Percentiles rank a stretch among this genome's conserved stretches.
These are phyloP conservation scores for Ophiostoma perfectum DNA, from an alignment of 2,329 filamentous ascomycete genomes.

Conservation along the genomic window DNA sequence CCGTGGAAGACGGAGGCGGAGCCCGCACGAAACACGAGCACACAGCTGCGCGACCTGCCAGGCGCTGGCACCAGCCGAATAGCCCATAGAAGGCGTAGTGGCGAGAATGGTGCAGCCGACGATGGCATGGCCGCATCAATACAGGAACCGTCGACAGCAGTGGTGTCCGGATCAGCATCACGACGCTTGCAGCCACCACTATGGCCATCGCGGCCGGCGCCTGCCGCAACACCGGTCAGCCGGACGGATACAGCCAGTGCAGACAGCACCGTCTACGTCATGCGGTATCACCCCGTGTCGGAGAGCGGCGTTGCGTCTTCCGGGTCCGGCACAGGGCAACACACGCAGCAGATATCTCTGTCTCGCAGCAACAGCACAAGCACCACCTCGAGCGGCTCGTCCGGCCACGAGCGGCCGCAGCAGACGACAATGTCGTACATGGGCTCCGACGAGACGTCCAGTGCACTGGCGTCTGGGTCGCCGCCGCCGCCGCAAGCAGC, in stretches of 20 bases:
- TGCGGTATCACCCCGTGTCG: constrained; percentile 55
- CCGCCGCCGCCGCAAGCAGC: constrained; percentile 18
- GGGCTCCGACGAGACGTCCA: constrained; percentile 15
- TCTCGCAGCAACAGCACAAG: constrained; percentile 25
- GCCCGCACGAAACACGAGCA: not conserved
- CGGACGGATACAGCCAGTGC: constrained; percentile 59
- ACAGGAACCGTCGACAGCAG: not conserved
- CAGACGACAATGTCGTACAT: constrained; percentile 12
- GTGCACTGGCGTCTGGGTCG: not conserved
- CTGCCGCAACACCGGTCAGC: constrained; percentile 53
- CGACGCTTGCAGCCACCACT: constrained; percentile 40
- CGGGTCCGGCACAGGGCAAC: constrained; percentile 9
- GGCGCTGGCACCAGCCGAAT: not conserved
- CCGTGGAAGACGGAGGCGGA: constrained; percentile 27
- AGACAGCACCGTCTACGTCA: constrained; percentile 58
- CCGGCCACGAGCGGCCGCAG: constrained; percentile 13
- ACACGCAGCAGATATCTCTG: constrained; percentile 8
- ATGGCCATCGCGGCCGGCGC: constrained; percentile 52
- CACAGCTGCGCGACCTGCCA: constrained; percentile 6
- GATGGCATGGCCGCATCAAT: constrained; percentile 26
- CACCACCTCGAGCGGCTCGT: constrained; percentile 15
- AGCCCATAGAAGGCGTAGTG: constrained; percentile 23
- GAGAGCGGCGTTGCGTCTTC: constrained; percentile 34
- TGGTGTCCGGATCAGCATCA: constrained; percentile 3
- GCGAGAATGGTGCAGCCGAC: constrained; percentile 15